Base-by-base conservation (phyloP, 1,139 yeast genomes). In the Debaryomyces coudertii region DNA sequence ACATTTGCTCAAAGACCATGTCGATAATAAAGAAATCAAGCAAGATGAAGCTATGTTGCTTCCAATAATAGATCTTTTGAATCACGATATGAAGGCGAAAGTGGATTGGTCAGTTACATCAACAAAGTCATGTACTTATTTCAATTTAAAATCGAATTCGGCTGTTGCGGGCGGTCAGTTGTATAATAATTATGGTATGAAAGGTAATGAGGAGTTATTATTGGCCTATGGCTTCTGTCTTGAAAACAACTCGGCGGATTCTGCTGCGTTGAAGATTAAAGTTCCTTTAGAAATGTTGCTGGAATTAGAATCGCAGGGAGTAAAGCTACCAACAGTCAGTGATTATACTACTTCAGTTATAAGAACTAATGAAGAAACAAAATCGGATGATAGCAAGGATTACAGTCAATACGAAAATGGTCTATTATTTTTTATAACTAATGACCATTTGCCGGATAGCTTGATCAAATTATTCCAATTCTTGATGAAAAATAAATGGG, bases 181-280 rank as follows among this genome's bases (percentile, higher is more conserved):
- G 1, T 85, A 65, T 62, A 90, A 90, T 62, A 90, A 88, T 63
- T 90, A 92, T 62, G 98, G 98, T 1, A 80, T 83, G 48, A 90
- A 90, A 60, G 85, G 95, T 0, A 90, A 90, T 58, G 90, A 87
- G 57, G 96, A 89, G 54, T 69, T 85, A 25, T 63, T 82, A 5
- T 58, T 81, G 34, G 84, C 80, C 0, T 80, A 81, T 53, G 97
- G 97, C 0, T 90, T 90, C 65, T 81, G 84, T 20, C 45, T 86
- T 2, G 78, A 79, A 18, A 66, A 77, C 35, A 90, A 89, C 57
- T 62, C 68, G 1, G 79, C 80, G 39, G 97, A 90, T 55, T 66
- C 80, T 2, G 82, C 87, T 1, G 82, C 87, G 0, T 67, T 82
- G 44, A 78, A 73, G 54, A 71, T 82, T 51, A 82, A 73, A 57